Conservation (phyloP, 257 asterid species). For the Nemophila menziesii region DNA sequence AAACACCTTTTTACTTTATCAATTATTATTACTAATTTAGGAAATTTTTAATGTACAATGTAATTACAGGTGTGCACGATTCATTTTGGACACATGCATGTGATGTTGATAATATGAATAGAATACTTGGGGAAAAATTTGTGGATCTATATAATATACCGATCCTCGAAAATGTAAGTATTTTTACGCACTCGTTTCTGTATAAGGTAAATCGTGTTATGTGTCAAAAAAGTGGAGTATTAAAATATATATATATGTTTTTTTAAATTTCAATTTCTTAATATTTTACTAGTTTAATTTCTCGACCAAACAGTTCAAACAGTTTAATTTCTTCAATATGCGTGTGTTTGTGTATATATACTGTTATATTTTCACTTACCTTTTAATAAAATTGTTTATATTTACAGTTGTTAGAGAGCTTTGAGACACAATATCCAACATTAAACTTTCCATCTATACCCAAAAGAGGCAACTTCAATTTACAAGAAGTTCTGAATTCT, state of each 20-base stretch:
- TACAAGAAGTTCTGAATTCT: slow-evolving; percentile 51
- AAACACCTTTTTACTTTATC: too few species aligned
- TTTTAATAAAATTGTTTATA: too few species aligned
- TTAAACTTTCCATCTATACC: slow-evolving; percentile 66
- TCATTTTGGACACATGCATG: slow-evolving; percentile 97
- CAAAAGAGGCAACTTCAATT: slow-evolving; percentile 58
- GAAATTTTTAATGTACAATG: neutral
- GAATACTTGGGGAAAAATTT: slow-evolving; percentile 63
- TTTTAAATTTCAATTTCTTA: too few species aligned
- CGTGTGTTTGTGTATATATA: too few species aligned
- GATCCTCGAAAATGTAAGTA: slow-evolving; percentile 79
- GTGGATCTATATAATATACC: slow-evolving; percentile 80
- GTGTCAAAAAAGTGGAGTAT: too few species aligned
- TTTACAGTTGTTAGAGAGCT: slow-evolving; percentile 64
- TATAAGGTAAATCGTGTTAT: too few species aligned
- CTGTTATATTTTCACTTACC: too few species aligned
- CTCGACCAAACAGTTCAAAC: too few species aligned
- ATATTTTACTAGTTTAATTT: too few species aligned
- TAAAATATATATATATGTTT: too few species aligned
- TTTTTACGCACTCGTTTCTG: slow-evolving; percentile 6
- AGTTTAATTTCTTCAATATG: too few species aligned
- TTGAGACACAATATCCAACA: slow-evolving; percentile 56
- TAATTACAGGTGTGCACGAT: slow-evolving; percentile 75
- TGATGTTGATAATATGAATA: slow-evolving; percentile 84
- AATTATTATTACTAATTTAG: too few species aligned